A percentile compares a stretch with the other conserved stretches of the same genome.
phyloP scores from a whole-genome alignment of 1,284 basidiomycete genomes.

The Rhodotorula sp. region DNA sequence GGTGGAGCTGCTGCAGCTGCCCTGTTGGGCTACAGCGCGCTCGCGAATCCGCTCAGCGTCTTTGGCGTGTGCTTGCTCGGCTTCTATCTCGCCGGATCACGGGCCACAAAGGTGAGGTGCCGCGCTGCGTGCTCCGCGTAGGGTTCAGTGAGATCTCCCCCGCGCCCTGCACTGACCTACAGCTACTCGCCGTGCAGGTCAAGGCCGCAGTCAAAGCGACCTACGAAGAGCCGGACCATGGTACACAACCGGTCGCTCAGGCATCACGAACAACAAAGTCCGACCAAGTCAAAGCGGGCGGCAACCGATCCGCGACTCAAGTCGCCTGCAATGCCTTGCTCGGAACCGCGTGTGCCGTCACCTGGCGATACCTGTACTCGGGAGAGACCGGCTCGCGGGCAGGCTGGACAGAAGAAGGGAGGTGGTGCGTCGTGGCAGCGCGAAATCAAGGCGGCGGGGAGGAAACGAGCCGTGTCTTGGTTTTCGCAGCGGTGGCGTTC shows the following conservation, averaged over 20 bases:
- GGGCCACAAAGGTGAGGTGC: constrained; percentile 52
- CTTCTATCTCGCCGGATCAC: constrained; percentile 57
- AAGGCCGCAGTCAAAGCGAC: constrained; percentile 61
- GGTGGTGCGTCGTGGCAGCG: constrained; percentile 59
- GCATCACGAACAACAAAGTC: no score
- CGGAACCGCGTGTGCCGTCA: constrained; percentile 56
- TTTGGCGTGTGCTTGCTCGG: constrained; percentile 74
- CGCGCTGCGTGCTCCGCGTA: no score
- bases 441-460: constrained; percentile 47
- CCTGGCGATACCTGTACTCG: constrained; percentile 38
- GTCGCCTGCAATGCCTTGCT: constrained; percentile 69
- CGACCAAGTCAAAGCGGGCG: no score
- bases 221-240: constrained; percentile 62
- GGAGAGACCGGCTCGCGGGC: constrained; percentile 34
- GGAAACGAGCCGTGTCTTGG: constrained; percentile 61
- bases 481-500: constrained; percentile 63
- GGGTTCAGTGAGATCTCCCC: no score
- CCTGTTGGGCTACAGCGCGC: constrained; percentile 65
- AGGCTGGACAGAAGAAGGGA: background rate
- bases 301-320: constrained; percentile 71
- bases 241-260: background rate
- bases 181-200: constrained; percentile 45
- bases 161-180: background rate
- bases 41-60: constrained; percentile 60
- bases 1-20: constrained; percentile 73